A percentile compares a stretch with the other conserved stretches of the same genome.
Conservation (phyloP, 345 rosid species). For the Populus simonii region DNA sequence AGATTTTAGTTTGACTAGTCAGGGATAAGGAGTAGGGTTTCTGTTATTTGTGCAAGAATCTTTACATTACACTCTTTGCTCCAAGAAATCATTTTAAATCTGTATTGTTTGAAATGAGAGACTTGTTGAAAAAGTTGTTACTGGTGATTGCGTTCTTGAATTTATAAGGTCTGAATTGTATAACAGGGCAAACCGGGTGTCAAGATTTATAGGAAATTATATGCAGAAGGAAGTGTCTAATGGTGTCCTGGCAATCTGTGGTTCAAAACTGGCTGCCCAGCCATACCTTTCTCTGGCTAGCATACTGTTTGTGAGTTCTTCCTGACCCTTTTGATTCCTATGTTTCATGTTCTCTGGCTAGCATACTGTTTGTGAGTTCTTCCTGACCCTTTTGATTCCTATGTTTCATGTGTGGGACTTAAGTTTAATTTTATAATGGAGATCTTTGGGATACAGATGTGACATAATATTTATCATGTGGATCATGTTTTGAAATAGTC, state of each 20-base stretch:
- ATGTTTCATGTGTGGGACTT: background rate
- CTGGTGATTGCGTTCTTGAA: background rate
- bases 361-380: conserved; percentile 62
- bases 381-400: background rate
- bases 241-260: conserved; percentile 64
- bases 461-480: background rate
- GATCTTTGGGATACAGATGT: background rate
- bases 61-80: background rate
- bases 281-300: conserved; percentile 55
- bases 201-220: conserved; percentile 58
- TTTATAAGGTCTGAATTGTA: background rate
- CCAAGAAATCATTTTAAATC: background rate
- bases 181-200: conserved; percentile 39
- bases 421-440: background rate
- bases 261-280: conserved; percentile 46
- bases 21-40: background rate
- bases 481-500: background rate
- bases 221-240: conserved; percentile 55
- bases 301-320: conserved; percentile 59
- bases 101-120: background rate
- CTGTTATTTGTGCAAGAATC: background rate
- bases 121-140: background rate
- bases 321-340: too few relatives aligned
- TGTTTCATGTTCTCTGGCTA: conserved; percentile 52
- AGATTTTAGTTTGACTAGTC: background rate